A percentile compares a stretch with the other conserved stretches of the same genome.
These are phyloP conservation scores for Neonectria coccinea DNA, from an alignment of 2,329 filamentous ascomycete genomes.

Conservation along the genomic window DNA sequence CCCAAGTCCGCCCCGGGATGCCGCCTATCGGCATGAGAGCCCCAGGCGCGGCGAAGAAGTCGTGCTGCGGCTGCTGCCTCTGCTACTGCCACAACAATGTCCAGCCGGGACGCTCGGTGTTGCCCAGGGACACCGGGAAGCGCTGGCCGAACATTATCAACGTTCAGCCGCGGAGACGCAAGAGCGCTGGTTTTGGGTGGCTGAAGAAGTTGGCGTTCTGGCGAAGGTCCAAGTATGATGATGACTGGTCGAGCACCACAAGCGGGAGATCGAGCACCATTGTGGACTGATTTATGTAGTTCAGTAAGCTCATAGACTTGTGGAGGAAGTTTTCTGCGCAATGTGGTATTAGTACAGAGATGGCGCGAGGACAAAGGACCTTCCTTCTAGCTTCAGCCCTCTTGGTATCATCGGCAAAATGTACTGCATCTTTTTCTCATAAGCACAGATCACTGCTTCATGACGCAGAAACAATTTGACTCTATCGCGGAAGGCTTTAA, in stretches of 20 bases:
- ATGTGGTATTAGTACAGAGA: not conserved
- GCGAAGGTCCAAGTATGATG: constrained; percentile 4
- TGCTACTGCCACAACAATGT: constrained; percentile 12
- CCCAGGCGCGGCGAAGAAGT: not conserved
- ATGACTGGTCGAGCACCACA: constrained; percentile 4
- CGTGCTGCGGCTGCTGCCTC: constrained; percentile 18
- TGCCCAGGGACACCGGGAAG: not conserved
- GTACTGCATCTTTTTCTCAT: not conserved
- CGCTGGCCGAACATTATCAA: not conserved
- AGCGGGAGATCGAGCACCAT: constrained; percentile 5
- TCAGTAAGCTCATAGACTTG: not conserved
- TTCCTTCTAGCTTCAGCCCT: not conserved
- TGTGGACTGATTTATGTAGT: not conserved
- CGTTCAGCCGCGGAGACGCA: not conserved
- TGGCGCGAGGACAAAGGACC: not conserved
- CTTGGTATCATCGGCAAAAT: not conserved
- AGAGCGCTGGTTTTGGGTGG: constrained; percentile 9
- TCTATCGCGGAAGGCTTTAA: not conserved
- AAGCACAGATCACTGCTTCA: not conserved
- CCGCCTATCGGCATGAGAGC: not conserved
- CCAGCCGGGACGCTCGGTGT: not conserved
- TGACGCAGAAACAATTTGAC: not conserved
- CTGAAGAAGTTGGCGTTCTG: constrained; percentile 17
- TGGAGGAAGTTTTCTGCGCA: not conserved
- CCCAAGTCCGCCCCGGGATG: not conserved